Conservation (phyloP, 345 rosid species). For the Nephelium lappaceum region DNA sequence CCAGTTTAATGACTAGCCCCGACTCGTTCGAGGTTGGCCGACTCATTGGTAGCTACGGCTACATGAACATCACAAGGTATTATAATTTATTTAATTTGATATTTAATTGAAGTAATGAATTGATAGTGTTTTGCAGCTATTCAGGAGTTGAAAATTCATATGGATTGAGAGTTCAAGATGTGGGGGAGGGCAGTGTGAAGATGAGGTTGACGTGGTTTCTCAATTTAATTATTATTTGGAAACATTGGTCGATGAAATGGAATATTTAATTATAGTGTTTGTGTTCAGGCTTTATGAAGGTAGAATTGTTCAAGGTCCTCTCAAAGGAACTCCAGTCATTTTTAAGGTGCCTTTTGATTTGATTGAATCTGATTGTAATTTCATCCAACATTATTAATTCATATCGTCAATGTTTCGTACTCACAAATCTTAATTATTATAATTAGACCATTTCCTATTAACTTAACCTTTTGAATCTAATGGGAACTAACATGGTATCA, state of each 20-base stretch:
- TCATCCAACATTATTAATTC: too few relatives aligned
- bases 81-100: background rate
- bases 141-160: slow-evolving; percentile 56
- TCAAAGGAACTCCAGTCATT: slow-evolving; percentile 61
- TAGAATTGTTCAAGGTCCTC: slow-evolving; percentile 76
- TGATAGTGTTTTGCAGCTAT: slow-evolving; percentile 46
- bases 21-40: slow-evolving; percentile 89
- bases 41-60: slow-evolving; percentile 90
- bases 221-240: too few relatives aligned
- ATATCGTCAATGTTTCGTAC: too few relatives aligned
- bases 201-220: slow-evolving; percentile 49
- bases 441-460: too few relatives aligned
- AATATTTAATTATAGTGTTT: slow-evolving; percentile 20
- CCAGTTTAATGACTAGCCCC: slow-evolving; percentile 64
- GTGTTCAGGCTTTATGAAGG: slow-evolving; percentile 94
- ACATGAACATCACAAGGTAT: slow-evolving; percentile 90
- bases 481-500: too few relatives aligned
- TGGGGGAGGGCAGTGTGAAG: slow-evolving; percentile 86
- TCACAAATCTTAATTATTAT: too few relatives aligned
- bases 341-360: slow-evolving; percentile 58
- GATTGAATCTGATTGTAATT: too few relatives aligned
- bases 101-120: background rate
- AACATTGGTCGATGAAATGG: too few relatives aligned
- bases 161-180: slow-evolving; percentile 65
- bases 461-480: too few relatives aligned